Base-by-base conservation (phyloP, 2,329 filamentous ascomycete species). In the Fusarium sp. region DNA sequence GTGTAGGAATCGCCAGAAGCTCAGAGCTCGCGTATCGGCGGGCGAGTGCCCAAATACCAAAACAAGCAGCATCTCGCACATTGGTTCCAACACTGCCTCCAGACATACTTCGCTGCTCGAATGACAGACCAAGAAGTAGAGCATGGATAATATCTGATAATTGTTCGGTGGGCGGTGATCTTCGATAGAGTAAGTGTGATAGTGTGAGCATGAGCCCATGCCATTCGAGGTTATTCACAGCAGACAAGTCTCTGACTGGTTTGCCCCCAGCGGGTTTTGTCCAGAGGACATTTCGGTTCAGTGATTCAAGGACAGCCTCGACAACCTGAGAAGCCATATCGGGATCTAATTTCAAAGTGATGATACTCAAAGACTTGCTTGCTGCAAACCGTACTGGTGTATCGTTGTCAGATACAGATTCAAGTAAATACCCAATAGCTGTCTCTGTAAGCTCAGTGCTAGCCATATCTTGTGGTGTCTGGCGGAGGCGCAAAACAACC, bases 41-140 rank as follows among this genome's bases (percentile, higher is more conserved):
- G 27, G 95, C 94, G 12, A 98, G 81, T 3, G 95, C 93, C 96
- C 96, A 99, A 29, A 98, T 92, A 11, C 96, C 96, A 79, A 98
- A 99, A 79, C 95, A 98, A 7, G 96, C 94, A 18, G 96, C 95
- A 83, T 99, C 96, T 51, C 96, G 90, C 21, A 99, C 95, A 75
- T 97, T 97, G 4, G 93, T 92, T 4, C 96, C 96, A 16, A 95
- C 86, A 7, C 94, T 95, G 18, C 88, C 90, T n/a, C 96, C 95
- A 7, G 94, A 94, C 1, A 94, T 89, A 49, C 92, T 93, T 65
- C 95, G 89, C 77, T 97, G 94, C 80, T 99, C 95, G 78, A 98
- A 99, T 2, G 91, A 90, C 31, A 98, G 85, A 0, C 94, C 95
- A 15, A 93, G 88, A 2, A 97, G 83, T 21, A 98, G 85, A 5